A percentile compares a stretch with the other conserved stretches of the same genome.
Evolutionary conservation across 2,329 filamentous ascomycete species (phyloP).

Genomic region (Leptosphaerulina australis): DNA sequence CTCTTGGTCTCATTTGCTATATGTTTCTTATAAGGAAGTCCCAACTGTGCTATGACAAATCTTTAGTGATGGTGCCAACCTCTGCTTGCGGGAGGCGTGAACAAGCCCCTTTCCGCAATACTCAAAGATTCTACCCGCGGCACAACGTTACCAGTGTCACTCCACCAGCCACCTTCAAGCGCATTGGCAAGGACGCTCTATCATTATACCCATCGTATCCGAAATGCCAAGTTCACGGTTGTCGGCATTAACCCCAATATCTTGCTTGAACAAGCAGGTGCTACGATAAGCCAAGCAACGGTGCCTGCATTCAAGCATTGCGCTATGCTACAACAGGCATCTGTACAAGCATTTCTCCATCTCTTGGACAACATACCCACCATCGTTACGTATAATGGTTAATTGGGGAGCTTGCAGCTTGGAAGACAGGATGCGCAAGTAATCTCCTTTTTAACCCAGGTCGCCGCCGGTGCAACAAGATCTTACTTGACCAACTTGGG

Average conservation of each 20-base stretch:
- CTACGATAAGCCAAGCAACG: conserved; percentile 32
- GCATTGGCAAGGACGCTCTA: background rate
- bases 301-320: conserved; percentile 10
- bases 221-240: conserved; percentile 10
- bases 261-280: conserved; percentile 33
- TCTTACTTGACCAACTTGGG: background rate
- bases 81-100: background rate
- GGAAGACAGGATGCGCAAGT: conserved; percentile 6
- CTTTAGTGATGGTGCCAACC: background rate
- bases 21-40: background rate
- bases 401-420: conserved; percentile 6
- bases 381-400: conserved; percentile 24
- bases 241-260: conserved; percentile 9
- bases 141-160: background rate
- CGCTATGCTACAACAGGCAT: conserved; percentile 34
- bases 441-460: background rate
- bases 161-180: conserved; percentile 5
- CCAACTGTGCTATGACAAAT: too few relatives aligned
- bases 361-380: conserved; percentile 16
- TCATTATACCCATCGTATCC: conserved; percentile 1
- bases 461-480: background rate
- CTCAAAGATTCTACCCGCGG: background rate
- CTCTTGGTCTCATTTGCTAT: too few relatives aligned
- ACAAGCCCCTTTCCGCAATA: background rate
- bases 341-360: conserved; percentile 25